A percentile compares a stretch with the other conserved stretches of the same genome.
Conservation (phyloP, 2,329 filamentous ascomycete genomes). For the Ceratocystis lukuohia region DNA sequence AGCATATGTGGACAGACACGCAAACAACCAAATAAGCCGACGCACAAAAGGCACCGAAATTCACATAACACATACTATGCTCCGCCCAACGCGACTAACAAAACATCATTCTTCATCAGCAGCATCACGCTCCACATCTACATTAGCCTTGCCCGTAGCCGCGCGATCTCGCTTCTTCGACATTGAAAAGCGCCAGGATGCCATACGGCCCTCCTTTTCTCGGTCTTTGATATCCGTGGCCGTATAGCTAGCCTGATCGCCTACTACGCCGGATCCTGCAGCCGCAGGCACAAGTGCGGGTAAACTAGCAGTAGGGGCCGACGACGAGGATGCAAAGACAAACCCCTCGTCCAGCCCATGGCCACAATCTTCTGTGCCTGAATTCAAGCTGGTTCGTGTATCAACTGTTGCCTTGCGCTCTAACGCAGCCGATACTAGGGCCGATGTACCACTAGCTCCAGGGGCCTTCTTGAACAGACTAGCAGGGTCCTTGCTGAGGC, state of each 20-base stretch:
- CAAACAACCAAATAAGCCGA: neutral
- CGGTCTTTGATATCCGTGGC: conserved; percentile 27
- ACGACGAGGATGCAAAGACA: conserved; percentile 27
- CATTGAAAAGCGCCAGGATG: conserved; percentile 43
- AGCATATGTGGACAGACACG: neutral
- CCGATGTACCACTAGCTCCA: conserved; percentile 23
- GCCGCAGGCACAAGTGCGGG: no score
- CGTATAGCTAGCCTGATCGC: neutral
- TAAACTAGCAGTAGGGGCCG: conserved; percentile 32
- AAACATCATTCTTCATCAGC: neutral
- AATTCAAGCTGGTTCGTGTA: conserved; percentile 42
- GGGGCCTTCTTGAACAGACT: conserved; percentile 46
- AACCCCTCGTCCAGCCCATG: conserved; percentile 36
- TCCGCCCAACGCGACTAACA: neutral
- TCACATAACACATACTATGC: neutral
- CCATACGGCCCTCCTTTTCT: conserved; percentile 38
- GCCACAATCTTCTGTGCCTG: conserved; percentile 29
- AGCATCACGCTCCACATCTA: conserved; percentile 34
- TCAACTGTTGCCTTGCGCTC: conserved; percentile 44
- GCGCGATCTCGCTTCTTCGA: conserved; percentile 45
- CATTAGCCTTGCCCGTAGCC: conserved; percentile 35
- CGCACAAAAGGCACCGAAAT: neutral
- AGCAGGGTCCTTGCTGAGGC: conserved; percentile 40
- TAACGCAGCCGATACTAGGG: conserved; percentile 31
- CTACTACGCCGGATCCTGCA: no score